A percentile compares a stretch with the other conserved stretches of the same genome.
phyloP scores from a whole-genome alignment of 2,329 filamentous ascomycete species.

The Ciborinia camelliae region DNA sequence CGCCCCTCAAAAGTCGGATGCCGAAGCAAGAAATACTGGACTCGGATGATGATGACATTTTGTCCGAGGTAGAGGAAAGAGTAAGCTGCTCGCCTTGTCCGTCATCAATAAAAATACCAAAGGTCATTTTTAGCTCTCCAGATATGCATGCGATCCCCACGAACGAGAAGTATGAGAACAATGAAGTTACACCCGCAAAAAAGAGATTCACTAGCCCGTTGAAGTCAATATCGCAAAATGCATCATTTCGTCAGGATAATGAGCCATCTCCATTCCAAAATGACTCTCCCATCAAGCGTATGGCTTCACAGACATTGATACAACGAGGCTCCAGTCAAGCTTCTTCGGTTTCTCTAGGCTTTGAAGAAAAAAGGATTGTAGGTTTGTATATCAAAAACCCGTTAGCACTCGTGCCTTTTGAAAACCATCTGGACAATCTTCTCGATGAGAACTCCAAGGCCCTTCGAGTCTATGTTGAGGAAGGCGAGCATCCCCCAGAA shows the following conservation, averaged over 20 bases:
- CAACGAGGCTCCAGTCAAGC: constrained; percentile 28
- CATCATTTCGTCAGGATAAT: constrained; percentile 26
- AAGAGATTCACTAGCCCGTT: constrained; percentile 31
- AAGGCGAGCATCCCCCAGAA: constrained; percentile 24
- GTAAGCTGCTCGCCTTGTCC: constrained; percentile 24
- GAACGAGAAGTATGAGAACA: not conserved
- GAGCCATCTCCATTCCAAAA: constrained; percentile 30
- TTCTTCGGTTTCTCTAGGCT: constrained; percentile 24
- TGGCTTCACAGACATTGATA: not conserved
- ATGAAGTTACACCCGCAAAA: constrained; percentile 19
- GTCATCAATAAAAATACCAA: constrained; percentile 24
- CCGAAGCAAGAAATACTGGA: constrained; percentile 29
- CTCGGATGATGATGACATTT: constrained; percentile 36
- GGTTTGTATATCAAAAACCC: constrained; percentile 28
- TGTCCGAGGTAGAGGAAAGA: constrained; percentile 25
- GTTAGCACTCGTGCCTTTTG: constrained; percentile 25
- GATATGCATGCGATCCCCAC: not conserved
- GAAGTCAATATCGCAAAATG: constrained; percentile 32
- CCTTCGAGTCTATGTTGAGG: constrained; percentile 30
- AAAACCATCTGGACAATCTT: constrained; percentile 24
- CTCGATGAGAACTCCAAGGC: constrained; percentile 27
- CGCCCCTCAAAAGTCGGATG: constrained; percentile 24
- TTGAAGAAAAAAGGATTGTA: constrained; percentile 34
- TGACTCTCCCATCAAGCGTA: constrained; percentile 15
- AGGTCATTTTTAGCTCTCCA: constrained; percentile 12